A percentile compares a stretch with the other conserved stretches of the same genome.
Evolutionary conservation across 805 yeast genomes (phyloP).

Genomic region (Kazachstania psychrophila): DNA sequence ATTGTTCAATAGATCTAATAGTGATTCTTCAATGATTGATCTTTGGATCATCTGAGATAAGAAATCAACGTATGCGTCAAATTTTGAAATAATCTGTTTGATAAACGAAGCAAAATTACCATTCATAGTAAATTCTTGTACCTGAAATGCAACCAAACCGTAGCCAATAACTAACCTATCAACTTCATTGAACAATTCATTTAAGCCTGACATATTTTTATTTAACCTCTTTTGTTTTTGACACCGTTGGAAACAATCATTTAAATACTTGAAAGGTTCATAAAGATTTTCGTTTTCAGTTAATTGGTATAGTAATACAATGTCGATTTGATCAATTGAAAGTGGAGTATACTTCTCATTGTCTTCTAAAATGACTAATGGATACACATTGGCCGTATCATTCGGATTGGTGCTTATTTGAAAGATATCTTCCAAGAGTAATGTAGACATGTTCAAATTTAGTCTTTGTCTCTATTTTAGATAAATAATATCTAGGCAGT

Average conservation of each 20-base stretch:
- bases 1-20: conserved; percentile 49
- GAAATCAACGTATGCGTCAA: conserved; percentile 35
- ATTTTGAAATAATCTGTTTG: conserved; percentile 24
- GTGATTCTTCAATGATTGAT: conserved; percentile 57
- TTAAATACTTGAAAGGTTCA: conserved; percentile 23
- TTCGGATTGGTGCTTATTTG: conserved; percentile 15
- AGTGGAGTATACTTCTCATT: not conserved
- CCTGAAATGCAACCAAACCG: conserved; percentile 59
- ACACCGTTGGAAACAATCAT: conserved; percentile 23
- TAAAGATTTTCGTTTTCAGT: conserved; percentile 24
- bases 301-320: conserved; percentile 25
- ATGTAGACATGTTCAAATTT: conserved; percentile 6
- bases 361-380: not conserved
- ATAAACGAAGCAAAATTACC: conserved; percentile 20
- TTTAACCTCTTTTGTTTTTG: conserved; percentile 35
- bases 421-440: conserved; percentile 20
- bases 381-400: conserved; percentile 11
- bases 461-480: too few relatives aligned
- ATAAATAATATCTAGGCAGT: too few relatives aligned
- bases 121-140: conserved; percentile 40
- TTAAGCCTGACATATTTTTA: conserved; percentile 35
- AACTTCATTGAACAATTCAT: conserved; percentile 37
- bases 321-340: conserved; percentile 18
- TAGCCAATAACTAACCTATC: conserved; percentile 39
- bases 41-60: conserved; percentile 47